A percentile compares a stretch with the other conserved stretches of the same genome.
Conservation (phyloP, 768 basidiomycete species). For the Tricholoma hemisulphureum region DNA sequence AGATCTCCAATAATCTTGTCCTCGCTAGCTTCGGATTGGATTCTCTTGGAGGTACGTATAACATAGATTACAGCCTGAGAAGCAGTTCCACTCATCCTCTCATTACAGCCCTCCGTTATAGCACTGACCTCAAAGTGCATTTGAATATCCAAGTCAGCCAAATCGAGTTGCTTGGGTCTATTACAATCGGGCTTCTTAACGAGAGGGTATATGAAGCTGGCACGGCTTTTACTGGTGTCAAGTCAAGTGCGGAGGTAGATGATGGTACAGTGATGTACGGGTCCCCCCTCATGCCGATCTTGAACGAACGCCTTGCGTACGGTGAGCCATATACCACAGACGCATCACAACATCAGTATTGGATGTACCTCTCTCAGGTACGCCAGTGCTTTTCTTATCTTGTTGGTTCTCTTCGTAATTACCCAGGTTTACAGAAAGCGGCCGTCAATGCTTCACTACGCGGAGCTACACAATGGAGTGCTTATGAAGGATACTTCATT, state of each 20-base stretch:
- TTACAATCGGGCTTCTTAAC: not conserved
- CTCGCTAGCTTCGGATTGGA: not conserved
- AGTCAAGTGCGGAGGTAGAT: not conserved
- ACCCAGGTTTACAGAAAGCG: no score
- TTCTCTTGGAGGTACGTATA: not conserved
- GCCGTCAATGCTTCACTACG: no score
- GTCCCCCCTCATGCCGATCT: not conserved
- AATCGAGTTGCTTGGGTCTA: not conserved
- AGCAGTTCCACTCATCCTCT: not conserved
- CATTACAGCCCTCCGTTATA: not conserved
- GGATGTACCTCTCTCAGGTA: not conserved
- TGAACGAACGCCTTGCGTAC: not conserved
- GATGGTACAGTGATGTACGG: not conserved
- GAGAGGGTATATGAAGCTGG: not conserved
- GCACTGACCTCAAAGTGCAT: not conserved
- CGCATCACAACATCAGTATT: not conserved
- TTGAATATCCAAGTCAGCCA: slow-evolving; percentile 1
- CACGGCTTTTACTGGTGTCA: not conserved
- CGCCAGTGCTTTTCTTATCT: not conserved
- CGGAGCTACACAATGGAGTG: no score
- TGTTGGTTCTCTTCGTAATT: no score
- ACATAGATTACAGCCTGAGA: not conserved
- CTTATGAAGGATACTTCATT: not conserved
- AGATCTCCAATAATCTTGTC: not conserved
- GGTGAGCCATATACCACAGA: slow-evolving; percentile 1